phyloP scores from a whole-genome alignment of 257 asterid genomes.

The Leptodermis oblonga region DNA sequence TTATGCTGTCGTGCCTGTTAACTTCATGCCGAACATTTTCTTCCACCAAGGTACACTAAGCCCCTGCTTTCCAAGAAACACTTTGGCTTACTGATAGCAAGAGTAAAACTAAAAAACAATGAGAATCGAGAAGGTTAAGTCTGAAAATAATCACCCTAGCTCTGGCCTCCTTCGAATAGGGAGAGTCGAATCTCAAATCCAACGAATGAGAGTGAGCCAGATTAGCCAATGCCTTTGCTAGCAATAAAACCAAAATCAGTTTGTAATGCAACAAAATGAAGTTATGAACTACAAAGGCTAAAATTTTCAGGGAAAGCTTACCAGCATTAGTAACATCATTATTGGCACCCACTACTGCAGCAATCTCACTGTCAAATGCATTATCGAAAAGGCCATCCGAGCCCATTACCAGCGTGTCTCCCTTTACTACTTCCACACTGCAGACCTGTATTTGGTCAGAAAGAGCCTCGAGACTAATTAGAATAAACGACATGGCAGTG shows the following conservation, averaged over 20 bases:
- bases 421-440: slow-evolving; percentile 62
- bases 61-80: slow-evolving; percentile 40
- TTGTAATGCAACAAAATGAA: slow-evolving; percentile 10
- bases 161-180: slow-evolving; percentile 83
- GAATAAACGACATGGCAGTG: no score
- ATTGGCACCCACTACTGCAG: slow-evolving; percentile 36
- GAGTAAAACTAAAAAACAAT: neutral
- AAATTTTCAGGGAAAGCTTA: slow-evolving; percentile 23
- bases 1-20: slow-evolving; percentile 52
- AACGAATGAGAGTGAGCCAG: slow-evolving; percentile 65
- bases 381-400: slow-evolving; percentile 89
- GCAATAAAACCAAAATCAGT: slow-evolving; percentile 21
- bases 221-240: slow-evolving; percentile 84
- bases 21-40: slow-evolving; percentile 69
- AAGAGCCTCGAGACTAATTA: neutral
- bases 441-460: slow-evolving; percentile 46
- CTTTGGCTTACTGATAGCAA: neutral
- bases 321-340: slow-evolving; percentile 53
- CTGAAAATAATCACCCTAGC: slow-evolving; percentile 33
- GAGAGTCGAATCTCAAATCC: slow-evolving; percentile 69
- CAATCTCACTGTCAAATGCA: slow-evolving; percentile 56
- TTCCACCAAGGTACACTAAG: slow-evolving; percentile 87
- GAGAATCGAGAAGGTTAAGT: neutral
- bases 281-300: neutral
- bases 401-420: slow-evolving; percentile 68